Base-by-base conservation (phyloP, 2,329 filamentous ascomycete species). In the Aspergillus neoniger region DNA sequence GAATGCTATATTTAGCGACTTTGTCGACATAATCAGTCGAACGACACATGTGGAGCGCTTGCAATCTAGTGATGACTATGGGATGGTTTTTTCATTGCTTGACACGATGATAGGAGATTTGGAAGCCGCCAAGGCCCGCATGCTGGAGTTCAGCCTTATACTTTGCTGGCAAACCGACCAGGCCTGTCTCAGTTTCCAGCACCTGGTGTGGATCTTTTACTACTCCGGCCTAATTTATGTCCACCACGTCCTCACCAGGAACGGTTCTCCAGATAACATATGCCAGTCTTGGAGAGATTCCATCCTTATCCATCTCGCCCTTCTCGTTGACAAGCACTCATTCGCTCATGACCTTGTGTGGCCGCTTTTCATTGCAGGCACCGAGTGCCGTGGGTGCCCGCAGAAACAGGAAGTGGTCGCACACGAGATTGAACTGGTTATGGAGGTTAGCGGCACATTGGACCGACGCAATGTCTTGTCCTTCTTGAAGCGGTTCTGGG, bases 321-420 rank as follows among this genome's bases (percentile, higher is more conserved):
- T 32, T 44, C 38, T 56, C 30, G 66, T 57, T 5, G 44, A 44
- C 49, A 57, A 49, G 19, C 55, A 52, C 21, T 61, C 59, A 32
- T 66, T 70, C 38, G 64, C 65, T 5, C 69, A 72, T 17, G 66
- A 72, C 47, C 61, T 72, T 4, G 66, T 70, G 32, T 72, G 70
- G 70, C 70, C 69, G 14, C 47, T 70, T 1, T 71, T 72, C n/a
- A 63, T 71, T 21, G 64, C 67, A 3, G 69, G 70, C 9, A 67
- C 69, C 1, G 68, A 70, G 52, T 64, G 67, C 17, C 58, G 59
- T 23, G 39, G 28, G 8, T 21, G 43, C 8, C 47, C 57, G 3
- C 30, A 48, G 14, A 47, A 47, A 32, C 60, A 64, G 25, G 17
- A 43, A 5, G 23, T 25, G 10, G 55, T 64, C 6, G 62, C 60